Evolutionary conservation across 371 early-diverging fungal species (phyloP), one percentile per base, ranked within the genome.

Genomic region (Apophysomyces ossiformis): DNA sequence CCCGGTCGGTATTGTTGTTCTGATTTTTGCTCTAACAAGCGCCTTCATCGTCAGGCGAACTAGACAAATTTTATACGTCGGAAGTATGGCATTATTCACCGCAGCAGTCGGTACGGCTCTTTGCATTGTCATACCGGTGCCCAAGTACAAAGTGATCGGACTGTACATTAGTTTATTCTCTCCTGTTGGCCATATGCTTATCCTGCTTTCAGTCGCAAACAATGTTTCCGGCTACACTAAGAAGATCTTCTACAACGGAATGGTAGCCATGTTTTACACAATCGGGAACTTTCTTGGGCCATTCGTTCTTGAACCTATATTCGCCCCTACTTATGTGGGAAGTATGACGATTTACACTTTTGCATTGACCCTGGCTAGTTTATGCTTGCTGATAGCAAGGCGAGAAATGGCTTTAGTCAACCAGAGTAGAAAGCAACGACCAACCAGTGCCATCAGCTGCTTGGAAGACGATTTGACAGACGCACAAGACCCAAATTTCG

Each of bases 141-240:
- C 62, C 13, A 68, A 62, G 2, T 57, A 39, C 37, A 79, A 76
- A 58, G 65, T 79, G 1, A 43, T 72, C 58, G 79, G 79, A 1
- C 4, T 15, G 16, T 13, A n/a, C 7, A 11, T 46, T 1, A 7
- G 18, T 7, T 1, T 46, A 7, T 1, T 3, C 1, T 1, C 47
- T 16, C 7, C 16, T 16, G 11, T 37, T 16, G 41, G 57, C 3
- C 43, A 66, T 47, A 37, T 59, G 13, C 21, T 68, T 35, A 47
- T 63, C 8, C 16, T 60, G 15, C 45, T 43, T 35, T 44, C 63
- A n/a, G 39, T 68, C 13, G 36, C 68, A 7, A 45, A 45, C 60
- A 68, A 68, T 39, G 63, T 63, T 32, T 56, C 47, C 32, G 72
- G 72, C 65, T 64, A 41, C 13, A 11, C 4, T 13, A 41, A 41